Conservation (phyloP, 176 grass and related monocot genomes). For the Zea luxurians region DNA sequence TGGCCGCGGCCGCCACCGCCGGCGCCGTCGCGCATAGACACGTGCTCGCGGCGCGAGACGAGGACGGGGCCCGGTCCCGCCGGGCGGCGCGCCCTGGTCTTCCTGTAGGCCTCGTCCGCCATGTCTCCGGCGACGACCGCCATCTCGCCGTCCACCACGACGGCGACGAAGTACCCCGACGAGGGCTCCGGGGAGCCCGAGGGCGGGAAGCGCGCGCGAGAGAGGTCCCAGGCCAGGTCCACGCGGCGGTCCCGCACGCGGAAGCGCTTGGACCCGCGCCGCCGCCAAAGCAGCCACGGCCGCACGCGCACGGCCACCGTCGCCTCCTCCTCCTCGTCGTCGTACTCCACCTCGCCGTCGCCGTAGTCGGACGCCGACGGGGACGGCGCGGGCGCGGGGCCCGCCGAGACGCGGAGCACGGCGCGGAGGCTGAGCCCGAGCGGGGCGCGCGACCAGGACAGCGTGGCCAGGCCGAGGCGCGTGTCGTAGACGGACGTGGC, state of each 20-base stretch:
- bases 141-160: constrained; percentile 74
- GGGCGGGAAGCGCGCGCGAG: constrained; percentile 56
- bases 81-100: constrained; percentile 43
- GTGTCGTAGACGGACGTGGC: constrained; percentile 86
- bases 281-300: constrained; percentile 75
- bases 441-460: constrained; percentile 80
- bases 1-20: constrained; percentile 31
- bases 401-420: constrained; percentile 51
- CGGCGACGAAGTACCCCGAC: constrained; percentile 70
- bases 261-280: constrained; percentile 70
- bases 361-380: constrained; percentile 43
- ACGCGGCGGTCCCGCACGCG: constrained; percentile 40
- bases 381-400: neutral
- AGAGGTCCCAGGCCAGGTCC: constrained; percentile 76
- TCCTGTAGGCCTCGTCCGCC: neutral
- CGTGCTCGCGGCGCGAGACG: constrained; percentile 75
- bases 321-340: constrained; percentile 38
- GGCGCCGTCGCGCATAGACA: constrained; percentile 43
- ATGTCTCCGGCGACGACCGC: constrained; percentile 74
- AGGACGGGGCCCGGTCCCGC: constrained; percentile 27
- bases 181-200: constrained; percentile 61
- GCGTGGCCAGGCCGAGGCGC: constrained; percentile 70
- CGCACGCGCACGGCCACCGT: constrained; percentile 51
- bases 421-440: constrained; percentile 74
- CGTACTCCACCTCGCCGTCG: constrained; percentile 40